These are phyloP conservation scores for Porcisia hertigi DNA, from an alignment of 208 protist genomes.

Conservation along the genomic window DNA sequence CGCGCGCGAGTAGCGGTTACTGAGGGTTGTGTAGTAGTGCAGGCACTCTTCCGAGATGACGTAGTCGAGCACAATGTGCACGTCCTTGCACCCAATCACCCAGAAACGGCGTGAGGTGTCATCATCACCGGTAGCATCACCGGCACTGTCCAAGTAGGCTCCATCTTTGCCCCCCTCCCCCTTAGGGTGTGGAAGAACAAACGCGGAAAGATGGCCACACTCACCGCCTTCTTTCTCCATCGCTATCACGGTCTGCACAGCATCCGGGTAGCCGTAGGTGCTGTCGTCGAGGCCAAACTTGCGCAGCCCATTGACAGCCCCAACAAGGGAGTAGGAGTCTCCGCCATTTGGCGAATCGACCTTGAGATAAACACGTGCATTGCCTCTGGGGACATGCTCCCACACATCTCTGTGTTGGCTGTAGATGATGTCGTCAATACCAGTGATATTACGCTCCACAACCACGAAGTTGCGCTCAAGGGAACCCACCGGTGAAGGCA, in stretches of 20 bases:
- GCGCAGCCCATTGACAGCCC: constrained; percentile 53
- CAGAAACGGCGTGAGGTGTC: constrained; percentile 38
- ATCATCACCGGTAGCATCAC: not conserved
- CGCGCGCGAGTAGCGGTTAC: constrained; percentile 35
- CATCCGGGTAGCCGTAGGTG: constrained; percentile 32
- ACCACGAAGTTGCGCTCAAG: constrained; percentile 31
- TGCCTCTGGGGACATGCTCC: constrained; percentile 61
- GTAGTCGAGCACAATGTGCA: constrained; percentile 58
- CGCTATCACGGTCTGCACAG: constrained; percentile 35
- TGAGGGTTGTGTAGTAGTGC: constrained; percentile 13
- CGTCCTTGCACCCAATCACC: constrained; percentile 53
- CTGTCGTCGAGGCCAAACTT: constrained; percentile 61
- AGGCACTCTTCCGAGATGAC: constrained; percentile 35
- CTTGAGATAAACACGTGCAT: constrained; percentile 43
- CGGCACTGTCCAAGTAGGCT: not conserved
- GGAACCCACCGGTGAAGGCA: constrained; percentile 1
- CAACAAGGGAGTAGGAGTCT: constrained; percentile 21
- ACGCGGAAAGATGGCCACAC: constrained; percentile 55
- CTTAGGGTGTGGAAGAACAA: constrained; percentile 12
- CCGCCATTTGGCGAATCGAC: not conserved
- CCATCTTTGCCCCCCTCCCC: not conserved
- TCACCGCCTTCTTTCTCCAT: constrained; percentile 64
- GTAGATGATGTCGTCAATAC: constrained; percentile 63
- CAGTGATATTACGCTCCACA: constrained; percentile 57
- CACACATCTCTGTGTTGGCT: constrained; percentile 44